Evolutionary conservation across 129 eudicot species (phyloP).

Genomic region (Dittrichia graveolens): DNA sequence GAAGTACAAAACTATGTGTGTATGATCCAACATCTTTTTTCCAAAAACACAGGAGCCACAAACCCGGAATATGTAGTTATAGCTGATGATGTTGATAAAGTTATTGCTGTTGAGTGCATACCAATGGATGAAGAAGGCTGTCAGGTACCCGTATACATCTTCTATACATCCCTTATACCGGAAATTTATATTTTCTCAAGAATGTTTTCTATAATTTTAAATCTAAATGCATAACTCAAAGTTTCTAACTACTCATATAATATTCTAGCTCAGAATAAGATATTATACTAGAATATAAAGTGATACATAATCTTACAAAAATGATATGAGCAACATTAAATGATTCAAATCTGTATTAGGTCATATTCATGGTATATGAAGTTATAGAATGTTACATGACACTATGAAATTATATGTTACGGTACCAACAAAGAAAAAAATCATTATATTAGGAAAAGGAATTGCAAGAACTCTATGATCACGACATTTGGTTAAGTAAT

Average conservation of each 20-base stretch:
- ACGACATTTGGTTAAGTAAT: too few relatives aligned
- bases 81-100: constrained; percentile 93
- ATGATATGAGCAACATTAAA: neutral
- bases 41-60: constrained; percentile 66
- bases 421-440: neutral
- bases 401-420: neutral
- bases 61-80: constrained; percentile 90
- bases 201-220: too few relatives aligned
- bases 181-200: neutral
- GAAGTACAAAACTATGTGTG: neutral
- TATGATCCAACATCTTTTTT: neutral
- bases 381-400: neutral
- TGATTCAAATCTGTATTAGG: neutral
- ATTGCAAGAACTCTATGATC: too few relatives aligned
- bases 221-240: too few relatives aligned
- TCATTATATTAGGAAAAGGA: too few relatives aligned
- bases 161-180: neutral
- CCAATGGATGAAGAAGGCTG: constrained; percentile 93
- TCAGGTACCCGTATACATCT: constrained; percentile 53
- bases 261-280: too few relatives aligned
- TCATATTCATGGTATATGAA: neutral
- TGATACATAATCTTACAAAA: neutral
- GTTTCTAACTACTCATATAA: too few relatives aligned
- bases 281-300: neutral
- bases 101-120: constrained; percentile 89